Evolutionary conservation across 345 rosid species (phyloP).

Genomic region (Eucalyptus cloeziana): DNA sequence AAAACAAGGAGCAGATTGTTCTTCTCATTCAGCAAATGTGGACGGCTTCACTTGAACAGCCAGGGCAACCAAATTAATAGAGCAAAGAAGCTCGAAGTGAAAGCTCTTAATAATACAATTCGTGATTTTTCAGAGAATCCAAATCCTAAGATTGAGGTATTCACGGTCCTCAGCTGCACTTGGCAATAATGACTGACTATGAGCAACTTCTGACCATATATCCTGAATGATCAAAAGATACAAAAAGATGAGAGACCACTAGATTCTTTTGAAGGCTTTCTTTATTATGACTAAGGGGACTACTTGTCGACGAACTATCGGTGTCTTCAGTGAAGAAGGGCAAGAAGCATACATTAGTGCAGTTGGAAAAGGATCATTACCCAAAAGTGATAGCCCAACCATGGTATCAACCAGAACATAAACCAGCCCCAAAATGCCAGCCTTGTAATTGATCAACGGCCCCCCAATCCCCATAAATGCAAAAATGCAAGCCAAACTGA

Average conservation of each 20-base stretch:
- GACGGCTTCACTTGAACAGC: background rate
- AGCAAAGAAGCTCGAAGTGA: background rate
- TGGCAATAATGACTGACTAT: background rate
- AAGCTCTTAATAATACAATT: background rate
- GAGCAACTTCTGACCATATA: background rate
- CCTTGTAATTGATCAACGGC: conserved; percentile 69
- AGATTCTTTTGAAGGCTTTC: background rate
- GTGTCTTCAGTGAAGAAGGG: background rate
- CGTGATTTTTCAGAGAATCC: background rate
- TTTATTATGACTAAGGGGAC: background rate
- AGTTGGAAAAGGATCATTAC: conserved; percentile 5
- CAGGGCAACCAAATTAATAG: background rate
- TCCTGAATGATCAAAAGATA: background rate
- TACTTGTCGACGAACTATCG: background rate
- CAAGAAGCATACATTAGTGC: background rate
- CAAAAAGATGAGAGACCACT: background rate
- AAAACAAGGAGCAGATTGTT: background rate
- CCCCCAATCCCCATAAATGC: background rate
- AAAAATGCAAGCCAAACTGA: conserved; percentile 72
- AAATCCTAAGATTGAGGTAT: background rate
- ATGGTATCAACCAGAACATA: conserved; percentile 86
- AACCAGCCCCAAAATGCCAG: conserved; percentile 82
- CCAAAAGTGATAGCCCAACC: conserved; percentile 91
- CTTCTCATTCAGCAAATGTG: background rate
- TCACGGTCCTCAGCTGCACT: background rate